A percentile compares a stretch with the other conserved stretches of the same genome.
Evolutionary conservation across 2,329 filamentous ascomycete species (phyloP).

Genomic region (Blumeria hordei): DNA sequence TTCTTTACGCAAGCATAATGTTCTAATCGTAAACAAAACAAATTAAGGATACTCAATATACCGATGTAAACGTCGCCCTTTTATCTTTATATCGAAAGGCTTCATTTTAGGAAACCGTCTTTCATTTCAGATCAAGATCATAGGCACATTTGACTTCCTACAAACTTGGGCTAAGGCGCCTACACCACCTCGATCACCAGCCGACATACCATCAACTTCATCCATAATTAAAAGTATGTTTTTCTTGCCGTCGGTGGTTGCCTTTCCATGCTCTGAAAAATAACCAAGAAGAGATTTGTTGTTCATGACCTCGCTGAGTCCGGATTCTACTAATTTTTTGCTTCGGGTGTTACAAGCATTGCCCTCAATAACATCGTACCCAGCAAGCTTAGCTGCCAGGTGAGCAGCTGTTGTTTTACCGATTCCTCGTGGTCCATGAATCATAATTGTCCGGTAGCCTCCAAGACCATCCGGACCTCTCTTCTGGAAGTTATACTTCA

Average conservation of each 20-base stretch:
- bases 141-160: conserved; percentile 80
- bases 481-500: conserved; percentile 60
- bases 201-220: conserved; percentile 97
- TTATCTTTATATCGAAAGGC: conserved; percentile 77
- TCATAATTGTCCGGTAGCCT: conserved; percentile 66
- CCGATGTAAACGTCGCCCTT: too few relatives aligned
- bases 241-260: conserved; percentile 60
- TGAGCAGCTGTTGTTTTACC: conserved; percentile 96
- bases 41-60: too few relatives aligned
- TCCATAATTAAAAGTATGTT: conserved; percentile 97
- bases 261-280: conserved; percentile 64
- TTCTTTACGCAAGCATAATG: too few relatives aligned
- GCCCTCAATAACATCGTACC: conserved; percentile 80
- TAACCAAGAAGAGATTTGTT: conserved; percentile 83
- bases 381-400: conserved; percentile 74
- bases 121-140: conserved; percentile 97
- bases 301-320: conserved; percentile 73
- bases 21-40: too few relatives aligned
- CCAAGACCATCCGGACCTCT: conserved; percentile 69
- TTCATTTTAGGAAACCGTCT: conserved; percentile 89
- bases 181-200: conserved; percentile 84
- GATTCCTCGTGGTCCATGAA: conserved; percentile 86
- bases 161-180: conserved; percentile 83
- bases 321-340: conserved; percentile 80
- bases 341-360: conserved; percentile 91